These are phyloP conservation scores for Thermothielavioides terrestris DNA, from an alignment of 495 filamentous ascomycete species.

Conservation along the genomic window DNA sequence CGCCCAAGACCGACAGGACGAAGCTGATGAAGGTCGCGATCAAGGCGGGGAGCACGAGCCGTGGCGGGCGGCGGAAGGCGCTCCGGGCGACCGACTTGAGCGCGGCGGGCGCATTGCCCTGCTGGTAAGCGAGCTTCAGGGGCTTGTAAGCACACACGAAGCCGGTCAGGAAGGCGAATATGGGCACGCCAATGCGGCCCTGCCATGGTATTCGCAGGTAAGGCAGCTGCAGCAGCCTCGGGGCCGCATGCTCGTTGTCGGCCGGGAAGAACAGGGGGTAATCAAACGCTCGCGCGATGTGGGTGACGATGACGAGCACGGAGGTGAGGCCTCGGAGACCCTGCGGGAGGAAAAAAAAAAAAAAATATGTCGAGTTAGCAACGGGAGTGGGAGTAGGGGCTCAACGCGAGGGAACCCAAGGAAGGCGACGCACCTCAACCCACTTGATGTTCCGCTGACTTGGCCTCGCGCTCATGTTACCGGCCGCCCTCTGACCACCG, in stretches of 20 bases:
- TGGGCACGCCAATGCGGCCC: conserved; percentile 54
- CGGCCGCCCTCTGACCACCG: not conserved
- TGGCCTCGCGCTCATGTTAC: conserved; percentile 17
- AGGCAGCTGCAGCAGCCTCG: conserved; percentile 50
- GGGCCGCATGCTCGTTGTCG: conserved; percentile 35
- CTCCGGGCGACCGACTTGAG: conserved; percentile 50
- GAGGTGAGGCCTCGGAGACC: conserved; percentile 59
- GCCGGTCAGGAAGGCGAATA: conserved; percentile 59
- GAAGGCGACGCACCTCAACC: conserved; percentile 26
- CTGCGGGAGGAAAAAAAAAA: conserved; percentile 23
- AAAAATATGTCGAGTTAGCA: conserved; percentile 1
- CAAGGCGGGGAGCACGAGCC: conserved; percentile 51
- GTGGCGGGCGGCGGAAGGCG: conserved; percentile 54
- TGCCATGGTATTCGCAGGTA: conserved; percentile 55
- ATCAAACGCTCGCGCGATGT: conserved; percentile 52
- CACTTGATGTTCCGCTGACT: conserved; percentile 30
- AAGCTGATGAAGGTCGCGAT: conserved; percentile 54
- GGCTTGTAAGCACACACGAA: conserved; percentile 61
- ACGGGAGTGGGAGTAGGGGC: not conserved
- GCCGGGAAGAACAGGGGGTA: conserved; percentile 49
- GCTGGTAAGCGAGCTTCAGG: conserved; percentile 46
- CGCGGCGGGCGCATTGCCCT: conserved; percentile 43
- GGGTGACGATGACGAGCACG: conserved; percentile 53
- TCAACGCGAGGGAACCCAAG: not conserved
- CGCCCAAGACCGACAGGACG: conserved; percentile 46